These are phyloP conservation scores for Acanthamoeba lenticulata DNA, from an alignment of 208 protist genomes.

Conservation along the genomic window DNA sequence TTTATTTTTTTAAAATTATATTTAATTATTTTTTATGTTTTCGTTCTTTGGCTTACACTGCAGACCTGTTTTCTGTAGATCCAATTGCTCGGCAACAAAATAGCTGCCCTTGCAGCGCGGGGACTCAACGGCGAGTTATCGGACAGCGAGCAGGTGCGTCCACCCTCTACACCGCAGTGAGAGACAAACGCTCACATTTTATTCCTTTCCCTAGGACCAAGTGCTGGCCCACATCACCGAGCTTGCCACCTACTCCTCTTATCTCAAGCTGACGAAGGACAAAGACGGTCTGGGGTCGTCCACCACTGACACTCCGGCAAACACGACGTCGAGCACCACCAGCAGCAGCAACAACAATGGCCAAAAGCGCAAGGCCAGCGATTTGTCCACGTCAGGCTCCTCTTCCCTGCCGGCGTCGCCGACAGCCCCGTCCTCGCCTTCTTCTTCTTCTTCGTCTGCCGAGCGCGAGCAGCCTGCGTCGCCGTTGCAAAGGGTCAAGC, in stretches of 20 bases:
- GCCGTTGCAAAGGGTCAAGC: background rate
- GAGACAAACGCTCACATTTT: too few species aligned
- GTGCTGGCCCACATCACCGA: background rate
- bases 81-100: background rate
- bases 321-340: background rate
- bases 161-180: too few species aligned
- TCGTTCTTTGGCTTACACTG: too few species aligned
- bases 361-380: background rate
- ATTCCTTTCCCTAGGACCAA: too few species aligned
- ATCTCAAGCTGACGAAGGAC: background rate
- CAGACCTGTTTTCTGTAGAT: too few species aligned
- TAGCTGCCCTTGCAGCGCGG: background rate
- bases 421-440: background rate
- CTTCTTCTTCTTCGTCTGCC: too few species aligned
- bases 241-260: background rate
- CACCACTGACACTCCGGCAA: too few species aligned
- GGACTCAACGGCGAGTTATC: background rate
- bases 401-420: background rate
- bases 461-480: background rate
- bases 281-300: too few species aligned
- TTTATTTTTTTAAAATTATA: too few species aligned
- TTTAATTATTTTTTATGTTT: too few species aligned
- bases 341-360: background rate
- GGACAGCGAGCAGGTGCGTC: background rate
- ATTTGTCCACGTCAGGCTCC: background rate